These are phyloP conservation scores for Alternaria triticimaculans DNA, from an alignment of 2,329 filamentous ascomycete genomes.

Conservation along the genomic window DNA sequence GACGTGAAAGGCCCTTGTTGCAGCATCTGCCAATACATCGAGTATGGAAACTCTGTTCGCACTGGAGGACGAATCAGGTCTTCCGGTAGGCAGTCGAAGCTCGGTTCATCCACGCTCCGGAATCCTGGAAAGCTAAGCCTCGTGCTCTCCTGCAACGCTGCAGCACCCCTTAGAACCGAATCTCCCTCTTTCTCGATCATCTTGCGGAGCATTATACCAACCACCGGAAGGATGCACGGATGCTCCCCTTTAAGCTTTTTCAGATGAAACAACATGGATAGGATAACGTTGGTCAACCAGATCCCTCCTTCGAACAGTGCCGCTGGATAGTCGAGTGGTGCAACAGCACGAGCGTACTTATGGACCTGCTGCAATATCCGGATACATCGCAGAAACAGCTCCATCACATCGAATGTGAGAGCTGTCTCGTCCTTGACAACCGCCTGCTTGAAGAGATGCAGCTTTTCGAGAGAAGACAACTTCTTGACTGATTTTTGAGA, in stretches of 20 bases:
- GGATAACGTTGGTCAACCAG: background rate
- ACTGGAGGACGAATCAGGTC: background rate
- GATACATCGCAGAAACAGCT: background rate
- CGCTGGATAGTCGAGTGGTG: background rate
- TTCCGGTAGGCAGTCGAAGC: background rate
- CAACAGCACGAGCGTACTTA: background rate
- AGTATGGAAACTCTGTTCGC: background rate
- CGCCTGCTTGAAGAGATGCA: background rate
- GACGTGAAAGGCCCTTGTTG: no score
- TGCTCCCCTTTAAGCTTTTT: no score
- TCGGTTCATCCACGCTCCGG: background rate
- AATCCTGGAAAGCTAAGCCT: background rate
- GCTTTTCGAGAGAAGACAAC: background rate
- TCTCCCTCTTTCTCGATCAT: background rate
- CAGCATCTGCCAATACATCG: background rate
- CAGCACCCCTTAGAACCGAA: background rate
- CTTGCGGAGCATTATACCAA: background rate
- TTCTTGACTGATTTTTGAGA: background rate
- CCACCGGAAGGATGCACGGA: background rate
- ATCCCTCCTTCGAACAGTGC: no score
- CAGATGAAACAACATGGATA: no score
- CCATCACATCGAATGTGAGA: background rate
- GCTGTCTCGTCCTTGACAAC: background rate
- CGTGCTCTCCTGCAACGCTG: background rate
- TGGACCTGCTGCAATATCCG: background rate